A percentile compares a stretch with the other conserved stretches of the same genome.
Conservation (phyloP, 2,329 filamentous ascomycete genomes). For the Dryadomyces sulphureus region DNA sequence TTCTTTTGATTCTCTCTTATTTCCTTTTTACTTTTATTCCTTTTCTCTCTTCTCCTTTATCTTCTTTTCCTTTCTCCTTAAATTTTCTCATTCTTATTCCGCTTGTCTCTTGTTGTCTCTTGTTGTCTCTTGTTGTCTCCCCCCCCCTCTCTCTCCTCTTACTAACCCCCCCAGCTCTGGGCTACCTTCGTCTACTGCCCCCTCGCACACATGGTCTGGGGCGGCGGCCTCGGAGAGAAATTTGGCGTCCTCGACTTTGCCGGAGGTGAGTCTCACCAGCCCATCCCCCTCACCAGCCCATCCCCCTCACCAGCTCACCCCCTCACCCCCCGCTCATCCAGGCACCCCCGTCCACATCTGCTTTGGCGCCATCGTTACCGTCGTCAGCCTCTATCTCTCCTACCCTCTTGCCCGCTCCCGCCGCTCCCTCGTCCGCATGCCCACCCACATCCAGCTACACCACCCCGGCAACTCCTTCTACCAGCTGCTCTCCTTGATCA, state of each 20-base stretch:
- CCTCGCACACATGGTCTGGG: conserved; percentile 87
- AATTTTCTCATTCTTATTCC: too few relatives aligned
- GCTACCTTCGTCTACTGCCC: conserved; percentile 94
- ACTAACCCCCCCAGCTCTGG: conserved; percentile 33
- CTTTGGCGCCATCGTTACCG: conserved; percentile 80
- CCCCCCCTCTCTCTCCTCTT: background rate
- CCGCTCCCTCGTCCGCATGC: conserved; percentile 32
- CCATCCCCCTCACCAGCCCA: too few relatives aligned
- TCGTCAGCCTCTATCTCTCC: conserved; percentile 85
- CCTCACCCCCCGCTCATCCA: conserved; percentile 1
- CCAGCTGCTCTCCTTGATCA: conserved; percentile 67
- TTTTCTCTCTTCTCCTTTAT: background rate
- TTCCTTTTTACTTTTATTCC: background rate
- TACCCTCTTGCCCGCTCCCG: conserved; percentile 69
- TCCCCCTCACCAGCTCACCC: too few relatives aligned
- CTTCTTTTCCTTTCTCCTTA: too few relatives aligned
- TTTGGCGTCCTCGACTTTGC: conserved; percentile 92
- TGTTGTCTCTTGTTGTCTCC: background rate
- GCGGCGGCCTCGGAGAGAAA: conserved; percentile 78
- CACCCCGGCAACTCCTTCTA: conserved; percentile 4
- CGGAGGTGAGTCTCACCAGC: conserved; percentile 32
- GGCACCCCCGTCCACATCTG: conserved; percentile 93
- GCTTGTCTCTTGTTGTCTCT: too few relatives aligned
- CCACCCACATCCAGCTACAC: conserved; percentile 5
- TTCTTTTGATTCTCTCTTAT: too few relatives aligned